A percentile compares a stretch with the other conserved stretches of the same genome.
Conservation (phyloP, 2,329 filamentous ascomycete species). For the Curvularia hawaiiensis region DNA sequence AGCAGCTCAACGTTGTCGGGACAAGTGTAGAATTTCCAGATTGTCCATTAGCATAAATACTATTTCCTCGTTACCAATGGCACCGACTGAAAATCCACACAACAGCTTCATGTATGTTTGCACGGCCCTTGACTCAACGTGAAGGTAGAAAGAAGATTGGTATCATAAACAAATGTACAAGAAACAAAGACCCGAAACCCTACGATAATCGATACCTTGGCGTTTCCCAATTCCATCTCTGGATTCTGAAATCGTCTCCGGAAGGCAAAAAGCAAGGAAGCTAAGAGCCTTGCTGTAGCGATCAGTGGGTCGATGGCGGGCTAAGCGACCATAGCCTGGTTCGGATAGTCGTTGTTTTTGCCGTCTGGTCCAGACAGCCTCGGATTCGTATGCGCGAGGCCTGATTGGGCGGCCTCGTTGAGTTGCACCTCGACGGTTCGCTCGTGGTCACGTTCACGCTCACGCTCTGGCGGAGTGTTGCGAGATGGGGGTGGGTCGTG, state of each 20-base stretch:
- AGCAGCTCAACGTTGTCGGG: too few species aligned
- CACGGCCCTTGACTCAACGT: neutral
- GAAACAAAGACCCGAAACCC: neutral
- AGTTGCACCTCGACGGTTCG: conserved; percentile 36
- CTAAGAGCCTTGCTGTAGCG: neutral
- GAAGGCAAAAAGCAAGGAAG: neutral
- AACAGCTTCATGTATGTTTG: neutral
- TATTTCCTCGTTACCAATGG: too few species aligned
- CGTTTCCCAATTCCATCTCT: neutral
- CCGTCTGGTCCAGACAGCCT: conserved; percentile 20
- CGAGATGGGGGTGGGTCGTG: conserved; percentile 22
- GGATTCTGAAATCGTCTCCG: neutral
- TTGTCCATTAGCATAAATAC: neutral
- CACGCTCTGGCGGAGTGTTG: conserved; percentile 32
- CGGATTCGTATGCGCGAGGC: conserved; percentile 37
- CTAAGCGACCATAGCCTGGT: conserved; percentile 36
- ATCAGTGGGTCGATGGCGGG: neutral
- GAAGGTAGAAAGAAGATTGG: neutral
- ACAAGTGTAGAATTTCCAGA: neutral
- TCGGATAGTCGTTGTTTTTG: conserved; percentile 27
- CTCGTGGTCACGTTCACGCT: conserved; percentile 30
- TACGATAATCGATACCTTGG: neutral
- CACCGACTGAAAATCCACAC: neutral
- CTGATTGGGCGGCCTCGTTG: conserved; percentile 42
- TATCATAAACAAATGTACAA: conserved; percentile 12